Evolutionary conservation across 2,329 filamentous ascomycete genomes (phyloP).

Genomic region (Colletotrichum sp.): DNA sequence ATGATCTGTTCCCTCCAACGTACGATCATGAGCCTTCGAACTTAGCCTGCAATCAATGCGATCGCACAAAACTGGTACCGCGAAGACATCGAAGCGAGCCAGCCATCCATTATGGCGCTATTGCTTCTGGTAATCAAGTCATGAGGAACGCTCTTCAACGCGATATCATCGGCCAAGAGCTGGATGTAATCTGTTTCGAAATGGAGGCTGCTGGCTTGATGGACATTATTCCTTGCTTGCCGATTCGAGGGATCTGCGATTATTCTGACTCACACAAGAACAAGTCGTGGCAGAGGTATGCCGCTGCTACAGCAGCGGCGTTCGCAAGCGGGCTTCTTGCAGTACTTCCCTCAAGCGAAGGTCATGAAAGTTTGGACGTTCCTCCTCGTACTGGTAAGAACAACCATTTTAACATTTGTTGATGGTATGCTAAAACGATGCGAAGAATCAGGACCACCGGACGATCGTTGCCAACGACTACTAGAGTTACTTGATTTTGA

Average conservation of each 20-base stretch:
- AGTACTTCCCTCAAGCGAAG: background rate
- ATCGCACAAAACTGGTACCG: background rate
- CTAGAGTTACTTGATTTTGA: constrained; percentile 18
- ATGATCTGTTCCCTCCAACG: background rate
- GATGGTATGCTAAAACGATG: background rate
- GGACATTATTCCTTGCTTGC: constrained; percentile 28
- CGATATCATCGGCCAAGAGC: constrained; percentile 26
- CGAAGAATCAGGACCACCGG: background rate
- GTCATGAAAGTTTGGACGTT: accelerated
- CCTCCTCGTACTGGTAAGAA: accelerated
- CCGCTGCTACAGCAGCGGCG: constrained; percentile 34
- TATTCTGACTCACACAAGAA: constrained; percentile 43
- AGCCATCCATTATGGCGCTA: constrained; percentile 20
- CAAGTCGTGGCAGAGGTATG: constrained; percentile 37
- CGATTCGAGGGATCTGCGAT: constrained; percentile 39
- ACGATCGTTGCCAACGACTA: background rate
- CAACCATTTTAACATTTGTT: accelerated
- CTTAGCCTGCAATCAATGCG: background rate
- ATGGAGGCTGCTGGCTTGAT: constrained; percentile 30
- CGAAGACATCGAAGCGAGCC: background rate
- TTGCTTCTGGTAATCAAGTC: constrained; percentile 35
- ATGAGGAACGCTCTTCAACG: constrained; percentile 33
- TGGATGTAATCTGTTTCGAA: constrained; percentile 24
- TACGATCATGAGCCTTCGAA: background rate
- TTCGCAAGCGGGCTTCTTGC: constrained; percentile 22